Conservation (phyloP, 2,329 filamentous ascomycete genomes). For the Colletotrichum sp. region DNA sequence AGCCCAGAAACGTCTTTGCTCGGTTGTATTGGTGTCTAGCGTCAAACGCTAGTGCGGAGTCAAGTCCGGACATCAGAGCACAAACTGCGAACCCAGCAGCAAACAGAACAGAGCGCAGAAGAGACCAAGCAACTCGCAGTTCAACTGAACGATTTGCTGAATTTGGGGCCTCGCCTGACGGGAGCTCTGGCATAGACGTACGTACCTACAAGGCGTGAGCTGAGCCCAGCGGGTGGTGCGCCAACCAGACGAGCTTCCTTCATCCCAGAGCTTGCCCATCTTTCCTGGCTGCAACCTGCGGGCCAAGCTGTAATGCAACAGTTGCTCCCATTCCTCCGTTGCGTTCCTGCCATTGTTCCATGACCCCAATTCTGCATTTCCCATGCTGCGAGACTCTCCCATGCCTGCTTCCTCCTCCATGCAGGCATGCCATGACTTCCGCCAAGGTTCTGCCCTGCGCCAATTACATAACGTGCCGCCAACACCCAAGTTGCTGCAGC, state of each 20-base stretch:
- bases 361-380: constrained; percentile 2
- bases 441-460: constrained; percentile 10
- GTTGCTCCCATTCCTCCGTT: neutral
- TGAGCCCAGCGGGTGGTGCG: neutral
- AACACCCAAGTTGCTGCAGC: neutral
- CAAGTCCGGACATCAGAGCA: constrained; percentile 17
- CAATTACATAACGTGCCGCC: neutral
- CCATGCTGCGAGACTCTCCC: constrained; percentile 1
- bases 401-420: neutral
- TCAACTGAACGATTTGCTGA: neutral
- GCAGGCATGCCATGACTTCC: constrained; percentile 9
- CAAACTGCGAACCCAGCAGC: neutral
- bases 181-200: constrained; percentile 3
- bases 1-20: constrained; percentile 4
- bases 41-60: constrained; percentile 20
- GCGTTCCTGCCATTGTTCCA: neutral
- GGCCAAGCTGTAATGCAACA: neutral
- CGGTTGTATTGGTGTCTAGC: constrained; percentile 8
- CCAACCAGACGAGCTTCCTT: neutral
- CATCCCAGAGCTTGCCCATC: neutral
- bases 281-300: neutral
- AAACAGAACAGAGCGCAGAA: neutral
- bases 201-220: neutral
- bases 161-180: neutral
- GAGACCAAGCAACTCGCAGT: constrained; percentile 8